A percentile compares a stretch with the other conserved stretches of the same genome.
Evolutionary conservation across 306 rosid species (phyloP).

Genomic region (Clitoria ternatea): DNA sequence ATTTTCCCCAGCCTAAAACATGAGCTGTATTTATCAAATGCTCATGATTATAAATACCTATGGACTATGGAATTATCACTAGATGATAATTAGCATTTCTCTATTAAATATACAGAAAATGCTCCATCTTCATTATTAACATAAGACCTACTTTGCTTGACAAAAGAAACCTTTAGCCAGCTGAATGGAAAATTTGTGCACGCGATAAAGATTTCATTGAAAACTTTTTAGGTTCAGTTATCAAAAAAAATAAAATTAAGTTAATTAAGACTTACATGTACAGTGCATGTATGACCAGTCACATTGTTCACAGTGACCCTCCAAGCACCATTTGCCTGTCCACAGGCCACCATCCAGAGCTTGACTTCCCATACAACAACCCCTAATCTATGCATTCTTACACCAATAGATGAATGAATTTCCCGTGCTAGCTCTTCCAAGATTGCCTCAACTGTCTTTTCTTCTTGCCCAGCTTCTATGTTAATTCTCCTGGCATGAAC

Average conservation of each 20-base stretch:
- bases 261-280: slow-evolving; percentile 62
- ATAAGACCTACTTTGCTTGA: slow-evolving; percentile 14
- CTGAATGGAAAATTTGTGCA: background rate
- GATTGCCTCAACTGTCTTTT: slow-evolving; percentile 53
- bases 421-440: slow-evolving; percentile 68
- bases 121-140: background rate
- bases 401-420: slow-evolving; percentile 81
- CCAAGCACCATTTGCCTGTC: slow-evolving; percentile 87
- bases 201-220: slow-evolving; percentile 16
- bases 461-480: slow-evolving; percentile 57
- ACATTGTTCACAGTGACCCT: slow-evolving; percentile 90
- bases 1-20: background rate
- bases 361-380: slow-evolving; percentile 97
- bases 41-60: background rate
- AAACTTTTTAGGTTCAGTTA: no score
- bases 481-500: slow-evolving; percentile 60
- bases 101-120: slow-evolving; percentile 3
- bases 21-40: slow-evolving; percentile 4
- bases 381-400: slow-evolving; percentile 94
- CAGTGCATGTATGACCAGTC: slow-evolving; percentile 91
- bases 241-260: no score
- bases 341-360: slow-evolving; percentile 76
- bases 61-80: background rate
- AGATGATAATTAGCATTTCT: background rate
- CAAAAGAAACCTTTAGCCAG: slow-evolving; percentile 6